Conservation (phyloP, 163 green algal genomes). For the Scenedesmus sp. region DNA sequence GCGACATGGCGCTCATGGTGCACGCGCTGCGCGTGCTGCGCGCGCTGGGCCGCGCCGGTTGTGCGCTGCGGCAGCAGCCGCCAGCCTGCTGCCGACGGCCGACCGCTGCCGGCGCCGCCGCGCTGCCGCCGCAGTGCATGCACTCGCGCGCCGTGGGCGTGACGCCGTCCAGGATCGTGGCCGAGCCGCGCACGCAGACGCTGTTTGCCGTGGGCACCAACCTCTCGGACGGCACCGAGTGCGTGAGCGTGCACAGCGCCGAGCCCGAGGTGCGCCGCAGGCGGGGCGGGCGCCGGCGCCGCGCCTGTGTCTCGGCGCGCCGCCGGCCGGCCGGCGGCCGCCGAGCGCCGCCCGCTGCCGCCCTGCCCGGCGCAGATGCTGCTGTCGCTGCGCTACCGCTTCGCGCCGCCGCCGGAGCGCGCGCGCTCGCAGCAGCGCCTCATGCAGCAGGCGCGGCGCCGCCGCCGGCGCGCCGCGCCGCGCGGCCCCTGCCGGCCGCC, state of each 20-base stretch:
- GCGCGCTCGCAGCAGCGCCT: conserved; percentile 15
- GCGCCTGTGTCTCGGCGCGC: too few relatives aligned
- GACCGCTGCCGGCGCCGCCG: background rate
- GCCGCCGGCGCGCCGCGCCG: background rate
- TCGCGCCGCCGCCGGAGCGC: conserved; percentile 26
- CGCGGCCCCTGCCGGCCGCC: background rate
- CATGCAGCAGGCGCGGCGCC: conserved; percentile 31
- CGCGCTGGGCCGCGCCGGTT: background rate
- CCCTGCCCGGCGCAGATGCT: conserved; percentile 1
- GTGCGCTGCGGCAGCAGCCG: background rate
- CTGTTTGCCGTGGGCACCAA: conserved; percentile 61
- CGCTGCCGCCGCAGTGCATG: conserved; percentile 51
- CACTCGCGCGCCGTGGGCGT: conserved; percentile 61
- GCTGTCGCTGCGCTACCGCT: conserved; percentile 32
- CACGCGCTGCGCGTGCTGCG: background rate
- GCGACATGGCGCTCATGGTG: conserved; percentile 32
- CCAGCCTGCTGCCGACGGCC: too few relatives aligned
- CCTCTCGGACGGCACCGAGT: conserved; percentile 45
- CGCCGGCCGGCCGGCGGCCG: too few relatives aligned
- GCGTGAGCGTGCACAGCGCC: conserved; percentile 59
- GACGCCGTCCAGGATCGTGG: conserved; percentile 35
- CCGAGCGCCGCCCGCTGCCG: background rate
- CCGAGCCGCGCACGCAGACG: conserved; percentile 47
- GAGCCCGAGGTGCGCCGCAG: conserved; percentile 42
- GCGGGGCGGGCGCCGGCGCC: too few relatives aligned